Base-by-base conservation (phyloP, 1,139 yeast species). In the Hyphopichia pseudoburtonii region DNA sequence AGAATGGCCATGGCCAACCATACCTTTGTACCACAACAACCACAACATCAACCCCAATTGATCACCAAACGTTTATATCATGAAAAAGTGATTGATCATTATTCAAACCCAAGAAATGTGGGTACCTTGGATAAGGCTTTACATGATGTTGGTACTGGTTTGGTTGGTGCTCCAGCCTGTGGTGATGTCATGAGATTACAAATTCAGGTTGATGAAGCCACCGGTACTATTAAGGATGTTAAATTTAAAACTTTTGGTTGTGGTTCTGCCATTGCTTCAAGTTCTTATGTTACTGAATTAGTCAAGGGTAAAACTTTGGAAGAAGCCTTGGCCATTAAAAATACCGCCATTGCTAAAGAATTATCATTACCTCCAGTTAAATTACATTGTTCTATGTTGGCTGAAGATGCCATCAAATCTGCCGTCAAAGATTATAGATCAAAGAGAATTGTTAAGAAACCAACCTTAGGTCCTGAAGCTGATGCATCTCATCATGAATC, bases 121-220 rank as follows among this genome's bases (percentile, higher is more conserved):
- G 98, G 98, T 15, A 78, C 96, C 6, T 67, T 92, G 64, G 88
- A 89, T 64, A 89, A 90, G 66, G 75, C 73, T 45, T 78, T 80
- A 43, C 55, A 64, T 17, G 78, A 82, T 49, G 97, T 92, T n/a
- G 98, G 98, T 32, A 92, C 98, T 2, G 98, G 98, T 2, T 76
- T 92, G 32, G 98, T 92, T 15, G 92, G 98, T 38, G 98, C 98
- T 0, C 98, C 98, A 39, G 98, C 98, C 1, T 92, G 98, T 70
- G 98, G 98, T 42, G 98, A 92, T 70, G 98, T 92, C 36, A 92
- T 92, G 97, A 84, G 95, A 66, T 76, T 92, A 49, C 98, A 92
- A 63, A 92, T 92, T 55, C 81, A 90, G 57, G 98, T 92, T 14
- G 83, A 83, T 51, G 97, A 89, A 52, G 82, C 78, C 40, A 82